Percentiles rank a stretch among this genome's conserved stretches.
Conservation (phyloP, 73 alveolate species). For the Paramecium tetraurelia region DNA sequence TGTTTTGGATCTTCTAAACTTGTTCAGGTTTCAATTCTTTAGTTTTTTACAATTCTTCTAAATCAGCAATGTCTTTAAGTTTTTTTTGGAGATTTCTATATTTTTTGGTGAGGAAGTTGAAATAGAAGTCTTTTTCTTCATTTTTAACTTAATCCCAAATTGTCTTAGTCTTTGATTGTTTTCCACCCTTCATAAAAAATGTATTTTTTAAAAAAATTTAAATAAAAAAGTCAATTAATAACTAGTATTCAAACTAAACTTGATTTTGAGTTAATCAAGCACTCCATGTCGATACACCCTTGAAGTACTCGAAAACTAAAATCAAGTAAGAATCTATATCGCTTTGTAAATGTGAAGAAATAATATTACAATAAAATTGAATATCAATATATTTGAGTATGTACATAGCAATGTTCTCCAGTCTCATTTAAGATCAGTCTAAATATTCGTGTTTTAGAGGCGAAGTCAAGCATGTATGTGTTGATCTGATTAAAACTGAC, state of each 20-base stretch:
- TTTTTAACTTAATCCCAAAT: conserved; percentile 10
- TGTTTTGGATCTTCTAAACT: background rate
- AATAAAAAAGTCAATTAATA: background rate
- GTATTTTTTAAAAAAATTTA: background rate
- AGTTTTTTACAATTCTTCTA: conserved; percentile 16
- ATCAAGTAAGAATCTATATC: background rate
- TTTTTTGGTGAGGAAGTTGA: background rate
- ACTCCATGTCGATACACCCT: background rate
- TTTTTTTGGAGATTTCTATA: background rate
- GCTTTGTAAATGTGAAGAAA: background rate
- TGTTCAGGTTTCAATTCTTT: conserved; percentile 16
- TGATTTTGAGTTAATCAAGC: background rate
- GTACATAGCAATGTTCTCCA: background rate
- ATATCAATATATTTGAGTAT: too few species aligned
- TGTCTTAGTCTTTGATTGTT: background rate
- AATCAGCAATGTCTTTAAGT: background rate
- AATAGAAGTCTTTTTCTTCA: conserved; percentile 21
- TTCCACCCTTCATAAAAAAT: conserved; percentile 22
- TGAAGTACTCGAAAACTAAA: background rate
- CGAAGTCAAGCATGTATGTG: too few species aligned
- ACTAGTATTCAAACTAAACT: background rate
- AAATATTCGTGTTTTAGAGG: background rate
- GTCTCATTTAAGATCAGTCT: background rate
- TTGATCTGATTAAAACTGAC: background rate
- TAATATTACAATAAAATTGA: too few species aligned